Conservation (phyloP, 169 alveolate genomes). For the Babesia bigemina region DNA sequence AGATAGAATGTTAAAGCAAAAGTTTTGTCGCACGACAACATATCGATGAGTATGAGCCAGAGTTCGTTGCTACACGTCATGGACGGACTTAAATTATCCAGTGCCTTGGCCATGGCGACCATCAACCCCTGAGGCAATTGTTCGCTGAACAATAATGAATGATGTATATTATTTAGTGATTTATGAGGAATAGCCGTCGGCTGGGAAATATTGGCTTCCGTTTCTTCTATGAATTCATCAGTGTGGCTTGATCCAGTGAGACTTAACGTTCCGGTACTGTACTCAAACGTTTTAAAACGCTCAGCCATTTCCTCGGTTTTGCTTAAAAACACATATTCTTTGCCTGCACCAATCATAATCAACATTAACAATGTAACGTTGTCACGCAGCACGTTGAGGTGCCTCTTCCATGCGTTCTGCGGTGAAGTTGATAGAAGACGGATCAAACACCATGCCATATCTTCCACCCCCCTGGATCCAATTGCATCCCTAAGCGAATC, state of each 20-base stretch:
- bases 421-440: slow-evolving; percentile 1
- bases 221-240: neutral
- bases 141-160: neutral
- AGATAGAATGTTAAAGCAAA: slow-evolving; percentile 7
- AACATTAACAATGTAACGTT: slow-evolving; percentile 2
- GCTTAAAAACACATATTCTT: neutral
- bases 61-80: slow-evolving; percentile 13
- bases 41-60: slow-evolving; percentile 13
- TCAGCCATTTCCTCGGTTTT: neutral
- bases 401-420: neutral
- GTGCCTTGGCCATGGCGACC: slow-evolving; percentile 20
- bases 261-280: neutral
- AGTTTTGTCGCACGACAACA: neutral
- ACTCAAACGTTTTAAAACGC: neutral
- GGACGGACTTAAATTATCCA: neutral
- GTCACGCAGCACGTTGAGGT: slow-evolving; percentile 4
- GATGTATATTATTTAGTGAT: neutral
- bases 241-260: neutral
- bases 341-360: neutral
- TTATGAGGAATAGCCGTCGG: neutral
- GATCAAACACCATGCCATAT: slow-evolving; percentile 1
- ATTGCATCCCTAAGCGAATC: slow-evolving; percentile 1
- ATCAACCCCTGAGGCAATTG: neutral
- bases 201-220: neutral
- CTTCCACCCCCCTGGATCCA: neutral